These are phyloP conservation scores for Tricholoma terreum DNA, from an alignment of 768 basidiomycete genomes.

Conservation along the genomic window DNA sequence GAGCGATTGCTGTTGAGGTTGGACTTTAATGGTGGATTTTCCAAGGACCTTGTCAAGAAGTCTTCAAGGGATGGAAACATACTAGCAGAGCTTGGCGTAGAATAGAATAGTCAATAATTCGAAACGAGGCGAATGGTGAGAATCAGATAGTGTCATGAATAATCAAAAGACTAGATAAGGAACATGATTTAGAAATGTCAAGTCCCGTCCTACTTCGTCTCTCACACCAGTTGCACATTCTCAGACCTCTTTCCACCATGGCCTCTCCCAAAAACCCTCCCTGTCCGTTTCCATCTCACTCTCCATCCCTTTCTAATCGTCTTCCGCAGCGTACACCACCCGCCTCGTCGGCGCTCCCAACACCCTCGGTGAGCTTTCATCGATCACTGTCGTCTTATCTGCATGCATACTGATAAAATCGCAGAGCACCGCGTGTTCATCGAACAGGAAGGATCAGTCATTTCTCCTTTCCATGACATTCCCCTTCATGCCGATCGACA, in stretches of 20 bases:
- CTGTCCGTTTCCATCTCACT: conserved; percentile 23
- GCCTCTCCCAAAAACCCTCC: conserved; percentile 26
- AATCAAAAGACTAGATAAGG: not conserved
- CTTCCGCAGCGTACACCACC: conserved; percentile 56
- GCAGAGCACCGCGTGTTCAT: conserved; percentile 94
- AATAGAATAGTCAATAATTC: conserved; percentile 6
- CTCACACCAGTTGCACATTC: conserved; percentile 58
- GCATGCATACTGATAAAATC: conserved; percentile 15
- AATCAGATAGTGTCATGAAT: not conserved
- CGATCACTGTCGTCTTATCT: conserved; percentile 10
- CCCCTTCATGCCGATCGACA: conserved; percentile 96
- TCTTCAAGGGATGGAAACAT: conserved; percentile 32
- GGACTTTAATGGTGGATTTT: conserved; percentile 82
- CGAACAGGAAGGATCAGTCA: conserved; percentile 82
- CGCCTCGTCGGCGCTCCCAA: conserved; percentile 86
- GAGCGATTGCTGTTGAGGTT: conserved; percentile 79
- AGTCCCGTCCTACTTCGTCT: conserved; percentile 33
- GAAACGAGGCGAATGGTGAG: not conserved
- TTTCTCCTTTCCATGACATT: conserved; percentile 93
- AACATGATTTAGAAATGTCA: not conserved
- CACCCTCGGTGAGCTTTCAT: conserved; percentile 72
- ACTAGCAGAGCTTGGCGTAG: conserved; percentile 40
- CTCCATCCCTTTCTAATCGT: conserved; percentile 11
- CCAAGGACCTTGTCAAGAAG: conserved; percentile 38
- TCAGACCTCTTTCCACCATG: conserved; percentile 53